Base-by-base conservation (phyloP, 1,139 yeast species). In the Suhomyces wounanorum region DNA sequence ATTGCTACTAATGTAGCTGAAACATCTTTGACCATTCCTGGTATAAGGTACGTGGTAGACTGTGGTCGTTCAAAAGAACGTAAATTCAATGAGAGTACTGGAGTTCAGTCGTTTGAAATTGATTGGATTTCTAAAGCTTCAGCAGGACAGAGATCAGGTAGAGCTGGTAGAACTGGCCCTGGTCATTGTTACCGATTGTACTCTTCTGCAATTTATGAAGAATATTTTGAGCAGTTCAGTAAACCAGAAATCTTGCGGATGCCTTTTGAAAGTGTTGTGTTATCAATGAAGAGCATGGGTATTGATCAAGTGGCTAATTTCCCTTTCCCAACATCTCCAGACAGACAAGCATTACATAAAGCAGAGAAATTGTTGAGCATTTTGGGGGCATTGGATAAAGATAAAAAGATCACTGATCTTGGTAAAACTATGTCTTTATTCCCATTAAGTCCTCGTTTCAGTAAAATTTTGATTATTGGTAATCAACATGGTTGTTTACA, bases 121-220 rank as follows among this genome's bases (percentile, higher is more conserved):
- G 89, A 84, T 52, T 95, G 98, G 98, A 78, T 94, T 13, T 87
- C 96, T 38, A 91, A 95, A 62, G 99, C 99, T 0, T 88, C 96
- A 52, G 95, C 99, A 0, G 95, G 84, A 57, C 99, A 95, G 74
- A 81, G 99, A 72, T 73, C 96, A 35, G 99, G 99, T 69, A 87
- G 99, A 79, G 99, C 99, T 47, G 99, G 99, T 65, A 88, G 99
- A 81, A 94, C 98, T 0, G 99, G 99, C 0, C 98, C 99, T 0
- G 99, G 99, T 49, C 99, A 95, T 63, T 90, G 97, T 66, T 95
- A 95, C 66, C 77, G 99, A 53, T 70, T 95, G 21, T 95, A 78
- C 62, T 92, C 99, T 0, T 92, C 98, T n/a, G 99, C 99, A 0
- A 89, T 95, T 8, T 95, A 79, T 66, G 98, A 94, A 63, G 82